Evolutionary conservation across 1,139 yeast species (phyloP).

Genomic region (Diutina pseudorugosa): DNA sequence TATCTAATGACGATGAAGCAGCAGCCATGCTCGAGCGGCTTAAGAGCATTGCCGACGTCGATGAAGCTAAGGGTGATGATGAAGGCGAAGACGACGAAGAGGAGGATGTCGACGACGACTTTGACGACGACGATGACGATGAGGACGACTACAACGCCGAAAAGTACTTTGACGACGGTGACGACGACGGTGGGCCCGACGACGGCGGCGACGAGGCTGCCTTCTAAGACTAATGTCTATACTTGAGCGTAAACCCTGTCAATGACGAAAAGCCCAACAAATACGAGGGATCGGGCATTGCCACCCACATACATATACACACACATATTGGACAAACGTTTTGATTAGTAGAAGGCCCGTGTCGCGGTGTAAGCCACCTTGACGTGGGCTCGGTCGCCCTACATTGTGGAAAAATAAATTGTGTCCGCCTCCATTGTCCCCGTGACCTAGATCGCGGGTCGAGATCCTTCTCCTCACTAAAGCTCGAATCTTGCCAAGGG

Average conservation of each 20-base stretch:
- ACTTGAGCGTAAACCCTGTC: too few species aligned
- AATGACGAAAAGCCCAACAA: too few species aligned
- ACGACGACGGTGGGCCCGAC: conserved; percentile 65
- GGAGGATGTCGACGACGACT: conserved; percentile 37
- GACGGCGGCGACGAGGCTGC: conserved; percentile 73
- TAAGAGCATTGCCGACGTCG: conserved; percentile 47
- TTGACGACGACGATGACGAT: conserved; percentile 52
- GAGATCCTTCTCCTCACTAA: neutral
- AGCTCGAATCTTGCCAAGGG: too few species aligned
- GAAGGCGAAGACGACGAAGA: conserved; percentile 28
- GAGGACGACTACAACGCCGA: conserved; percentile 52
- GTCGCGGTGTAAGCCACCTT: too few species aligned
- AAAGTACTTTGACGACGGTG: conserved; percentile 55
- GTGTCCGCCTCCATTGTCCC: neutral
- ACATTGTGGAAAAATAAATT: too few species aligned
- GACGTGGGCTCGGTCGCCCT: too few species aligned
- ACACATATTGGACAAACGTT: too few species aligned
- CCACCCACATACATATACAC: too few species aligned
- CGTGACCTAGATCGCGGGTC: neutral
- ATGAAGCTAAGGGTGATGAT: conserved; percentile 27
- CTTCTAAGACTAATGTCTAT: conserved; percentile 23
- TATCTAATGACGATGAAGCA: conserved; percentile 14
- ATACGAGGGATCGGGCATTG: too few species aligned
- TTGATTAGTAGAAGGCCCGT: too few species aligned
- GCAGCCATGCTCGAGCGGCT: conserved; percentile 42